Conservation (phyloP, 2,329 filamentous ascomycete genomes). For the Didymella glomerata region DNA sequence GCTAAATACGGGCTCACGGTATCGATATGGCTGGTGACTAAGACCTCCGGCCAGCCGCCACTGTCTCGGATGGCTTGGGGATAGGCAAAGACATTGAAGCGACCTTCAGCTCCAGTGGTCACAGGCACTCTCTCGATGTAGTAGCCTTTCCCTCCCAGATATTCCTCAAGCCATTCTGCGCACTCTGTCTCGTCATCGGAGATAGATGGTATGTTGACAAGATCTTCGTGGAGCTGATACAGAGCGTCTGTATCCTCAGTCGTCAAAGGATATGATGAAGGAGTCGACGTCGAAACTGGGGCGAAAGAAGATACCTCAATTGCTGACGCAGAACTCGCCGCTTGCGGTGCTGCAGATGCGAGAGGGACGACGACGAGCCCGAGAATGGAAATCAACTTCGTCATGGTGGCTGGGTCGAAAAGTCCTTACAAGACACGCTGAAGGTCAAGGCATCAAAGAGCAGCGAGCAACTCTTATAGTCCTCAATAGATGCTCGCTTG, state of each 20-base stretch:
- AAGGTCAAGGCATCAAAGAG: neutral
- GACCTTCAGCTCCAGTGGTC: slow-evolving; percentile 48
- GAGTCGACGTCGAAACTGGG: slow-evolving; percentile 4
- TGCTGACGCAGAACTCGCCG: slow-evolving; percentile 1
- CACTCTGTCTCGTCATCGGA: slow-evolving; percentile 70
- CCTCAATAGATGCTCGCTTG: neutral
- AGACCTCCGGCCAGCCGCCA: slow-evolving; percentile 60
- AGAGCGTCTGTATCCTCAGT: slow-evolving; percentile 34
- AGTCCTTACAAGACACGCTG: neutral
- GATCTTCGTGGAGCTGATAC: slow-evolving; percentile 33
- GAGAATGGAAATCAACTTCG: neutral
- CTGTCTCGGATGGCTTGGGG: slow-evolving; percentile 45
- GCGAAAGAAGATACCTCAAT: neutral
- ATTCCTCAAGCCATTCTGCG: slow-evolving; percentile 71
- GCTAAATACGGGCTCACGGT: slow-evolving; percentile 50
- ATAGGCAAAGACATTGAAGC: slow-evolving; percentile 81
- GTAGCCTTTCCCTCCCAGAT: slow-evolving; percentile 57
- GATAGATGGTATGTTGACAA: slow-evolving; percentile 41
- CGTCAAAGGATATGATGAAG: slow-evolving; percentile 18
- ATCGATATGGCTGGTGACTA: slow-evolving; percentile 84
- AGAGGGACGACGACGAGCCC: slow-evolving; percentile 3
- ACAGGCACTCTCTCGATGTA: slow-evolving; percentile 58
- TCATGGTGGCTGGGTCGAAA: neutral
- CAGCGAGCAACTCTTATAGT: slow-evolving; percentile 2
- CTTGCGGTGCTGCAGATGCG: slow-evolving; percentile 13